Evolutionary conservation across 768 basidiomycete genomes (phyloP), one percentile per base, ranked within the genome.

Genomic region (Pholiota conissans): DNA sequence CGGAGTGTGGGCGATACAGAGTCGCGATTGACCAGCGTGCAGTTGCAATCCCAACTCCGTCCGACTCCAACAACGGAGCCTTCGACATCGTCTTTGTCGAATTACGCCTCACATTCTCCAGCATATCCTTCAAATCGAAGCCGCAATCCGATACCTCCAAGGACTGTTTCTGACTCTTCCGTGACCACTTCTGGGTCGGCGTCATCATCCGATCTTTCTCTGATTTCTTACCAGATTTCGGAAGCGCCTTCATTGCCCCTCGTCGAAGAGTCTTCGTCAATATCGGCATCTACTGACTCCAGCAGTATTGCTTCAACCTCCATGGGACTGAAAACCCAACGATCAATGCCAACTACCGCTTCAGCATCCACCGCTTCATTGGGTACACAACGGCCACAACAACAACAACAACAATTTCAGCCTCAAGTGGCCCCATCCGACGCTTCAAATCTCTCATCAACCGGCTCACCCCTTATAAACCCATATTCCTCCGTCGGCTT

Each of bases 171-270:
- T 24, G 61, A 64, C 50, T 62, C 67, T 10, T 63, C 65, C 3
- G 54, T 52, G 28, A 47, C 52, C 11, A 59, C 61, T 9, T 61
- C 55, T 14, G 56, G 37, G 13, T 63, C 63, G 1, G 52, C 58
- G 24, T 56, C 59, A 22, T 62, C 63, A 3, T 64, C 63, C 13
- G 56, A 53, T 39, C 27, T 63, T 22, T 65, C 65, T 16, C 50
- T 66, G 28, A 20, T 68, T 13, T 68, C 67, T 3, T 65, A 68
- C 29, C 62, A 59, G 49, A 52, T 67, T 16, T 58, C 65, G n/a
- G 63, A 67, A 39, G 61, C 64, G n/a, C 58, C 65, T 10, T 55
- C 65, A 40, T 42, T 59, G 22, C 50, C 52, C 16, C 40, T 28
- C 30, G 59, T 57, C 26, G 66, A 67, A 22, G 63, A 64, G 9